Conservation (phyloP, 176 grass and related monocot genomes). For the Secale cereale region DNA sequence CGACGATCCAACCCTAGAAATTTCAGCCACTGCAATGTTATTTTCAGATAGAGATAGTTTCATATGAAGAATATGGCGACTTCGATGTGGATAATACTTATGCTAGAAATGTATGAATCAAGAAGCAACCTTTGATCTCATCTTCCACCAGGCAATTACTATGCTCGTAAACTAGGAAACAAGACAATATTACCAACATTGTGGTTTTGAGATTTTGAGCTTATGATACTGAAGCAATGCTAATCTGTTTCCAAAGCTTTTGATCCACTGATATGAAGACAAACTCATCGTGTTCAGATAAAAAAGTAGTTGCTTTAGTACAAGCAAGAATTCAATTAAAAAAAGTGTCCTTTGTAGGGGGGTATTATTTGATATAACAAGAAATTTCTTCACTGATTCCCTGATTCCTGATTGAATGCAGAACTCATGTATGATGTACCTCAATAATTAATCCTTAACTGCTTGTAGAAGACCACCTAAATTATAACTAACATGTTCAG, state of each 20-base stretch:
- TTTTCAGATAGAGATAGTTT: background rate
- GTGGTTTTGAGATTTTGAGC: background rate
- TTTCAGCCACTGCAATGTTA: background rate
- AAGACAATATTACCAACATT: background rate
- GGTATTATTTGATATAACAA: too few relatives aligned
- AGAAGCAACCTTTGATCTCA: background rate
- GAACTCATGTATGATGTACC: slow-evolving; percentile 57
- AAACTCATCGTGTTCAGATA: slow-evolving; percentile 1
- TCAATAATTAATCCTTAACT: slow-evolving; percentile 91
- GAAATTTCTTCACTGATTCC: too few relatives aligned
- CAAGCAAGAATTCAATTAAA: background rate
- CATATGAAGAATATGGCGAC: background rate
- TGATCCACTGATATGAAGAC: background rate
- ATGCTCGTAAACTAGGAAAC: background rate
- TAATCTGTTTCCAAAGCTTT: background rate
- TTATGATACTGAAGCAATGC: background rate
- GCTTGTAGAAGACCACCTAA: slow-evolving; percentile 30
- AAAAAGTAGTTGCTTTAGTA: background rate
- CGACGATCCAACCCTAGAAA: background rate
- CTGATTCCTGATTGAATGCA: slow-evolving; percentile 90
- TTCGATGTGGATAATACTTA: background rate
- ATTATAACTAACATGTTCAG: background rate
- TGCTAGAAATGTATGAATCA: background rate
- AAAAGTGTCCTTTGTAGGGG: background rate
- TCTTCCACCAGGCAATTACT: background rate